These are phyloP conservation scores for Triticum dicoccoides DNA, from an alignment of 176 grass and related monocot species.

Conservation along the genomic window DNA sequence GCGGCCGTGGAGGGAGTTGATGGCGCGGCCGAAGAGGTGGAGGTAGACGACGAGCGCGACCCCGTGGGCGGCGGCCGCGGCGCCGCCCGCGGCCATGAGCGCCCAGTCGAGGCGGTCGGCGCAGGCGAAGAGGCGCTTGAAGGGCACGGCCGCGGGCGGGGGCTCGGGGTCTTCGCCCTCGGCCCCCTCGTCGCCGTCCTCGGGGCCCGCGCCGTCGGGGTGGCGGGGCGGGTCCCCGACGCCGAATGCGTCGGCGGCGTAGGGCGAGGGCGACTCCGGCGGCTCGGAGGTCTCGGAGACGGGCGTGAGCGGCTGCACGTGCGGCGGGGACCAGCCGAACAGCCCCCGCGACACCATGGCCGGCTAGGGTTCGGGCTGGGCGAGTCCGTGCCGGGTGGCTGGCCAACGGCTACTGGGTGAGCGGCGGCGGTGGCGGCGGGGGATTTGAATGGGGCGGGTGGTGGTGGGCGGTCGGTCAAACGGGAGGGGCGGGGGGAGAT, in stretches of 20 bases:
- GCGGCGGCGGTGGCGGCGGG: slow-evolving; percentile 9
- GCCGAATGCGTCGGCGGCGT: slow-evolving; percentile 48
- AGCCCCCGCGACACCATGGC: slow-evolving; percentile 86
- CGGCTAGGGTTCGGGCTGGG: slow-evolving; percentile 20
- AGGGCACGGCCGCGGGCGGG: slow-evolving; percentile 81
- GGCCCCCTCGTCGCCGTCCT: slow-evolving; percentile 26
- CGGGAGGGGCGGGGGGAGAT: neutral
- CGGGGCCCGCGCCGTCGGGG: slow-evolving; percentile 38
- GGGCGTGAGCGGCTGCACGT: slow-evolving; percentile 94
- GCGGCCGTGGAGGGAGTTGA: slow-evolving; percentile 63
- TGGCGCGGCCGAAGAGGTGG: slow-evolving; percentile 83
- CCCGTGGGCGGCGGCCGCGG: slow-evolving; percentile 76
- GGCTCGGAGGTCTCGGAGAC: slow-evolving; percentile 96
- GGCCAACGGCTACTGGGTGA: neutral
- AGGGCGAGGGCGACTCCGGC: slow-evolving; percentile 92
- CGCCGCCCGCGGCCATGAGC: slow-evolving; percentile 69
- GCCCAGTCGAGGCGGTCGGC: slow-evolving; percentile 87
- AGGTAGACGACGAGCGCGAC: slow-evolving; percentile 94
- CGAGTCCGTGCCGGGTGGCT: neutral
- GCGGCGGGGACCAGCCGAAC: slow-evolving; percentile 99
- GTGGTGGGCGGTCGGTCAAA: neutral
- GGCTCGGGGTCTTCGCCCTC: slow-evolving; percentile 65
- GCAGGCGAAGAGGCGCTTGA: slow-evolving; percentile 84
- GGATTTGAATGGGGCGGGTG: slow-evolving; percentile 42
- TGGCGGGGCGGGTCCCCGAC: neutral